Evolutionary conservation across 2,329 filamentous ascomycete species (phyloP), one percentile per base, ranked within the genome.

Genomic region (Trichoderma sp.): DNA sequence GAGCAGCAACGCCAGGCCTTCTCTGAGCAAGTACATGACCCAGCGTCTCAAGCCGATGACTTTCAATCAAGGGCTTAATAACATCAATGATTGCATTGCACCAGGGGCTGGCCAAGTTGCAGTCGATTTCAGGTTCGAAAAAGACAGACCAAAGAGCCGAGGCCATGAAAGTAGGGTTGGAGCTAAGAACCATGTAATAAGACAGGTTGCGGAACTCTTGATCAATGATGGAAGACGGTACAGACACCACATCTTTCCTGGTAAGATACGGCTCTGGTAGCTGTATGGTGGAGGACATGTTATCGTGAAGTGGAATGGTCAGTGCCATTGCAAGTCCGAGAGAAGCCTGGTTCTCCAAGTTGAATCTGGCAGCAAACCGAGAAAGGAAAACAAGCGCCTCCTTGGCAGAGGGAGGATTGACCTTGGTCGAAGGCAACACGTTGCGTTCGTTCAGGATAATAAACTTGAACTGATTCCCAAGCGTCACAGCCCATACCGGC

Each of bases 61-160:
- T 3, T 0, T 58, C 63, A 43, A 72, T 69, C 65, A 72, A 30
- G 6, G 70, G 70, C 15, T 43, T 34, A 15, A 72, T 11, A 4
- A 56, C 56, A 7, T 62, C 30, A 32, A 69, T 61, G 56, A 62
- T 56, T 6, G 64, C 64, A 5, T 62, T 66, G 30, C 36, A 70
- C 70, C 70, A 72, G 18, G 70, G 9, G 21, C 64, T 72, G 47
- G 61, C 70, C n/a, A 72, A 30, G n/a, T 72, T 72, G 56, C 70
- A 72, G 30, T 72, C 63, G 15, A 72, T 34, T 36, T 43, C 70
- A n/a, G 63, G 63, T 28, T 72, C 63, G 56, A 65, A 72, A 57
- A 72, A 72, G n/a, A 72, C 57, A 21, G 63, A 61, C 70, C 70
- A 72, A 18, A 72, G 64, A 28, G 70, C 65, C 28, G 70, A 72